Base-by-base conservation (phyloP, 441 rosid species). In the Isatis lusitanica region DNA sequence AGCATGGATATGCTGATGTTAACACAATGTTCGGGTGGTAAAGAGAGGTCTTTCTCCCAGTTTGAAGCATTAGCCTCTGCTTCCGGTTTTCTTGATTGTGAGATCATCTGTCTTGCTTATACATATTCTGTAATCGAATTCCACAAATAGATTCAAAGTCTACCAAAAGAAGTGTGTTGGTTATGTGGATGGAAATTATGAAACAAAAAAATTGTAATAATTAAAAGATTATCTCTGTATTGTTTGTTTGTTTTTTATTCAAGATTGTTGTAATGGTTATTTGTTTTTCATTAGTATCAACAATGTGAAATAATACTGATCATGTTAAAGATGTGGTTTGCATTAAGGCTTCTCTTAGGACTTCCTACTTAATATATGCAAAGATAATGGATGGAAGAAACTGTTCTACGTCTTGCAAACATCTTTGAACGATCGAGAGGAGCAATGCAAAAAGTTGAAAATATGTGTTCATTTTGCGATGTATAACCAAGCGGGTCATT, bases 101-200 rank as follows among this genome's bases (percentile, higher is more conserved):
- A 10, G 38, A 71, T 70, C 42, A 63, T 84, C n/a, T 46, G 43
- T 58, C 30, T 12, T 48, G 83, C 80, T 50, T 67, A 18, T 73
- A 1, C 67, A 28, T 74, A 66, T 71, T 84, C 84, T 35, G 69
- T 80, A 11, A 39, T 84, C 3, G 84, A 80, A 79, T 67, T 83
- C 18, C 38, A 57, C 38, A 81, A 84, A 65, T 43, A 40, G 57
- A 53, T 21, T 24, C 3, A 36, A 36, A 44, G 43, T 10, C 10
- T 63, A 31, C 42, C 10, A 30, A 63, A 12, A 7, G 15, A 31
- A 26, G 28, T 1, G 28, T 26, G 4, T 26, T 26, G 28, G 28
- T 26, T 26, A 26, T 0, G 28, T 26, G 28, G 28, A 26, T 26
- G 28, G 38, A 28, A 12, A 28, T 28, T 28, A 53, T 53, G 7